Percentiles rank a stretch among this genome's conserved stretches.
Evolutionary conservation across 768 basidiomycete genomes (phyloP).

Genomic region (Dendrothele bispora): DNA sequence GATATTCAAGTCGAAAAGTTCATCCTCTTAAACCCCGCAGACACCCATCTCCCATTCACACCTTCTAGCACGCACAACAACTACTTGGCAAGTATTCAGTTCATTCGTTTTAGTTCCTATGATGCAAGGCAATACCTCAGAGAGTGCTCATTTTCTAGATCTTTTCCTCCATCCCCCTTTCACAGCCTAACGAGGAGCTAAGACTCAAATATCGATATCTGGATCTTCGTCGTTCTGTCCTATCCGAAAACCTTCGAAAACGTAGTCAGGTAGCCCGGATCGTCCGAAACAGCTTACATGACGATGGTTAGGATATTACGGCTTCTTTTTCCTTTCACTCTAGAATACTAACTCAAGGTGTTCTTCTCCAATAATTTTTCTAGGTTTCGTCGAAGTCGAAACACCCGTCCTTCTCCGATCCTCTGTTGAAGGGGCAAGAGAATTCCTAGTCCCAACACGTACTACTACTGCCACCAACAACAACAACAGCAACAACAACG

Average conservation of each 20-base stretch:
- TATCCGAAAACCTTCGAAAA: conserved; percentile 79
- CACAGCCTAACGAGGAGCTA: conserved; percentile 82
- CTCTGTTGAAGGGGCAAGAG: conserved; percentile 91
- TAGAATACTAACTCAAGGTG: conserved; percentile 10
- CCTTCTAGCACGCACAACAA: conserved; percentile 77
- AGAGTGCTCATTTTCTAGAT: background rate
- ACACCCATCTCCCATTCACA: conserved; percentile 72
- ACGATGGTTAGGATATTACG: conserved; percentile 58
- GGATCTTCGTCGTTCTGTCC: conserved; percentile 75
- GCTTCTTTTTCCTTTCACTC: conserved; percentile 8
- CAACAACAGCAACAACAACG: no score
- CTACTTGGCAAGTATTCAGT: conserved; percentile 56
- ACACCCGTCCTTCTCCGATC: conserved; percentile 90
- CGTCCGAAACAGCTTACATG: conserved; percentile 70
- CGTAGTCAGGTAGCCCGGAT: conserved; percentile 82
- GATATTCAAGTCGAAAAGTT: conserved; percentile 76
- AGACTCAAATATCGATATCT: conserved; percentile 85
- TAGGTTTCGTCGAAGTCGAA: conserved; percentile 92
- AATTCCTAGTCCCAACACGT: conserved; percentile 88
- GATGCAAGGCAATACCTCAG: no score
- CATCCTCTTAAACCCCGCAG: conserved; percentile 80
- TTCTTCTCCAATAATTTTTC: conserved; percentile 12
- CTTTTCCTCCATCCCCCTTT: conserved; percentile 12
- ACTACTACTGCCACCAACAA: no score
- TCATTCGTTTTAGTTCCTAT: no score